These are phyloP conservation scores for Russula griseocarnosa DNA, from an alignment of 768 basidiomycete genomes.

Conservation along the genomic window DNA sequence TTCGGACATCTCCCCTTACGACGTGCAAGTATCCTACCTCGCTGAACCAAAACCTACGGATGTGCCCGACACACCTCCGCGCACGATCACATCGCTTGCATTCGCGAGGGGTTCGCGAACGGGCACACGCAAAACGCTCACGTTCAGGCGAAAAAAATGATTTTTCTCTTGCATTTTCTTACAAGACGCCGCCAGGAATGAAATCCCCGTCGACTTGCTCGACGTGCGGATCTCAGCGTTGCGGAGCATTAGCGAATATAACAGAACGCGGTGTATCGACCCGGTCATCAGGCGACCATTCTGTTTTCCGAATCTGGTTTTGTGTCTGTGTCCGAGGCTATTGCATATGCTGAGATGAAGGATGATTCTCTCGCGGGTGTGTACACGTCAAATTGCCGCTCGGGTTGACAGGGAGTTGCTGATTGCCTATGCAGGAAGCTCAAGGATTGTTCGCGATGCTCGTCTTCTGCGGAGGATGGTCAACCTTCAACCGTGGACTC, in stretches of 20 bases:
- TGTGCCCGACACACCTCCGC: slow-evolving; percentile 40
- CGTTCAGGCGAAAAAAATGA: slow-evolving; percentile 84
- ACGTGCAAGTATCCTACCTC: slow-evolving; percentile 75
- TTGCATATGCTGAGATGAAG: slow-evolving; percentile 77
- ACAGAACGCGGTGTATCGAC: slow-evolving; percentile 74
- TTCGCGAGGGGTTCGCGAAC: slow-evolving; percentile 76
- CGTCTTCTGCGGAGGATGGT: slow-evolving; percentile 35
- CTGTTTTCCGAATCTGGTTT: slow-evolving; percentile 85
- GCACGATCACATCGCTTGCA: slow-evolving; percentile 70
- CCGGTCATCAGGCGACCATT: slow-evolving; percentile 81
- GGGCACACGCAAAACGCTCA: slow-evolving; percentile 80
- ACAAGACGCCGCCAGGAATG: slow-evolving; percentile 62
- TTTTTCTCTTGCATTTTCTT: slow-evolving; percentile 72
- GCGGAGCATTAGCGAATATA: slow-evolving; percentile 75
- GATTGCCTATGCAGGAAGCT: slow-evolving; percentile 53
- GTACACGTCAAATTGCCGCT: slow-evolving; percentile 25
- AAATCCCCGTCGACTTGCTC: slow-evolving; percentile 68
- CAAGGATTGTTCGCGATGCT: slow-evolving; percentile 74
- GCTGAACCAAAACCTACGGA: slow-evolving; percentile 52
- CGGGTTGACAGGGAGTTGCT: neutral
- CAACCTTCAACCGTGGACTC: slow-evolving; percentile 40
- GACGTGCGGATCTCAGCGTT: slow-evolving; percentile 68
- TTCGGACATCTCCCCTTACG: slow-evolving; percentile 64
- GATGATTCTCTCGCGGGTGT: slow-evolving; percentile 72
- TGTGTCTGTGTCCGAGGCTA: slow-evolving; percentile 70